Conservation (phyloP, 2,329 filamentous ascomycete genomes). For the Intubia oerlemansii region DNA sequence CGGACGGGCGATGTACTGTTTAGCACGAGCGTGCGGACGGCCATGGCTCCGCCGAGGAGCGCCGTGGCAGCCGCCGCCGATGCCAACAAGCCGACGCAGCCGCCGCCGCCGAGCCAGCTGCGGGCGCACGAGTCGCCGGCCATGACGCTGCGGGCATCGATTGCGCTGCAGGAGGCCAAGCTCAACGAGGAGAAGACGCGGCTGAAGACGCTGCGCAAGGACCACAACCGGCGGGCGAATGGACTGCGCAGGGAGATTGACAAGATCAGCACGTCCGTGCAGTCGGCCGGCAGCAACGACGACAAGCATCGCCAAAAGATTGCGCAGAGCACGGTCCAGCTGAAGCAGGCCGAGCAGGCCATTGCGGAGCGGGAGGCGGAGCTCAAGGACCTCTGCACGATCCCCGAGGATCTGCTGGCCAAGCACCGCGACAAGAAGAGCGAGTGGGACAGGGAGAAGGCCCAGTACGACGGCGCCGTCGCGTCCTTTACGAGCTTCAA, state of each 20-base stretch:
- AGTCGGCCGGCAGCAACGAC: conserved; percentile 50
- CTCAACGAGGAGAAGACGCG: conserved; percentile 46
- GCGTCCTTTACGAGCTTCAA: conserved; percentile 36
- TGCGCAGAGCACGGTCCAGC: conserved; percentile 53
- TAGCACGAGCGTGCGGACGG: conserved; percentile 48
- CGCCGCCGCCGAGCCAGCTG: conserved; percentile 21
- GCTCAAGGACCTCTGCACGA: conserved; percentile 40
- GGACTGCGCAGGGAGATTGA: conserved; percentile 54
- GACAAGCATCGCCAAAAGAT: conserved; percentile 58
- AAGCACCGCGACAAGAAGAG: conserved; percentile 33
- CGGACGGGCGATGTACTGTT: conserved; percentile 45
- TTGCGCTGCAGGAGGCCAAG: conserved; percentile 48
- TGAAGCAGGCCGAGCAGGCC: conserved; percentile 32
- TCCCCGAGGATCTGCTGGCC: conserved; percentile 39
- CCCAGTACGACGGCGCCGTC: conserved; percentile 35
- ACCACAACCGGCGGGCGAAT: conserved; percentile 50
- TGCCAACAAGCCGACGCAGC: conserved; percentile 1
- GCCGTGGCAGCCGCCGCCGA: conserved; percentile 15
- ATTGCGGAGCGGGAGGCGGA: conserved; percentile 24
- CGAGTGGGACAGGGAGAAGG: conserved; percentile 31
- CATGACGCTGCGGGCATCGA: conserved; percentile 57
- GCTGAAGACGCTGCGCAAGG: conserved; percentile 50
- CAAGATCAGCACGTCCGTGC: conserved; percentile 40
- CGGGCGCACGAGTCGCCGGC: conserved; percentile 54
- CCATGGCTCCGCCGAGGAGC: conserved; percentile 23